Evolutionary conservation across 2,329 filamentous ascomycete genomes (phyloP).

Genomic region (Monosporascus sp.): DNA sequence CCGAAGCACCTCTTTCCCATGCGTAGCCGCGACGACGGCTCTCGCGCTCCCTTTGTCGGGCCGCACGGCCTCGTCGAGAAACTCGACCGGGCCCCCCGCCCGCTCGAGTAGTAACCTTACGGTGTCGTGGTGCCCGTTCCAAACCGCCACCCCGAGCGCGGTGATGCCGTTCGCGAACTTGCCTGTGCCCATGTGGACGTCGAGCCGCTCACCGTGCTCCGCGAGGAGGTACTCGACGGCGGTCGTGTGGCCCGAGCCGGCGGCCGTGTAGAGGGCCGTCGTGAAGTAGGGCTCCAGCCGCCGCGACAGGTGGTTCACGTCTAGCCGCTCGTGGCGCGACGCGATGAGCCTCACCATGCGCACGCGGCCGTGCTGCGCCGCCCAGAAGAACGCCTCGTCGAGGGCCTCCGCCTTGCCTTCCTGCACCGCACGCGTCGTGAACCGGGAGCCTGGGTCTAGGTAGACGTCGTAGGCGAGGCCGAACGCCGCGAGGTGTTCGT

Average conservation of each 20-base stretch:
- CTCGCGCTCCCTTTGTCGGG: too few species aligned
- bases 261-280: not conserved
- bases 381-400: not conserved
- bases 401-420: not conserved
- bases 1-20: not conserved
- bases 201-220: not conserved
- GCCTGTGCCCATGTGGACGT: not conserved
- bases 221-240: not conserved
- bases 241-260: not conserved
- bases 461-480: not conserved
- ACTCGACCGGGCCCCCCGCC: not conserved
- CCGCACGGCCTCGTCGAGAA: not conserved
- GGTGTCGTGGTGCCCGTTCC: not conserved
- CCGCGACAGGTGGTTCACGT: too few species aligned
- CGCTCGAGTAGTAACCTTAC: not conserved
- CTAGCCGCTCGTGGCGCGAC: not conserved
- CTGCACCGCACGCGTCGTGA: too few species aligned
- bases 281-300: too few species aligned
- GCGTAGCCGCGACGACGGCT: not conserved
- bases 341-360: not conserved
- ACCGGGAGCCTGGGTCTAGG: not conserved
- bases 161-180: not conserved
- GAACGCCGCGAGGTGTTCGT: not conserved
- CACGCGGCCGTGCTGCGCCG: not conserved
- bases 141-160: not conserved